These are phyloP conservation scores for Spizellomyces sp. DNA, from an alignment of 192 early-diverging fungal genomes.

Conservation along the genomic window DNA sequence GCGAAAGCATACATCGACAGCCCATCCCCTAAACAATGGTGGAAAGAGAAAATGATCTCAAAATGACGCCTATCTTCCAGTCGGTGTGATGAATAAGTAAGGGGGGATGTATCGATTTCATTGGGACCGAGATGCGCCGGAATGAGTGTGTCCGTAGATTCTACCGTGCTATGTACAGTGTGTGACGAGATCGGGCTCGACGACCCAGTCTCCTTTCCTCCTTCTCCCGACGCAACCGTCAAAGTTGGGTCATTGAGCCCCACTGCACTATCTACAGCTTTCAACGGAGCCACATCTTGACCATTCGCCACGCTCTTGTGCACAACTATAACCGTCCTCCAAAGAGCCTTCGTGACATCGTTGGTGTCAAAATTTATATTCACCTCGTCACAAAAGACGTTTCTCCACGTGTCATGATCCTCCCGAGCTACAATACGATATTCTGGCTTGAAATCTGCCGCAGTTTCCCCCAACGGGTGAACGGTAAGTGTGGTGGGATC, in stretches of 20 bases:
- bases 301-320: neutral
- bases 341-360: slow-evolving; percentile 36
- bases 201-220: no score
- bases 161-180: neutral
- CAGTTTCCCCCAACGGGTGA: slow-evolving; percentile 38
- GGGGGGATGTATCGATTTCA: neutral
- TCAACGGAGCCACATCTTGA: neutral
- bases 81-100: neutral
- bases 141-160: neutral
- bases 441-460: slow-evolving; percentile 33
- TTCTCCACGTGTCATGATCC: slow-evolving; percentile 29
- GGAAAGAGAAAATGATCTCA: slow-evolving; percentile 50
- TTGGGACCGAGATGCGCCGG: neutral
- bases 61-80: slow-evolving; percentile 27
- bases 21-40: slow-evolving; percentile 50
- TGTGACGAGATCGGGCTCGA: neutral
- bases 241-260: neutral
- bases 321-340: slow-evolving; percentile 40
- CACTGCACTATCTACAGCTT: neutral
- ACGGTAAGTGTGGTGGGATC: slow-evolving; percentile 39
- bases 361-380: slow-evolving; percentile 49
- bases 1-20: slow-evolving; percentile 46
- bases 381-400: slow-evolving; percentile 41
- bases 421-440: slow-evolving; percentile 29
- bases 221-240: no score